Evolutionary conservation across 768 basidiomycete species (phyloP).

Genomic region (Macrocybe gigantea): DNA sequence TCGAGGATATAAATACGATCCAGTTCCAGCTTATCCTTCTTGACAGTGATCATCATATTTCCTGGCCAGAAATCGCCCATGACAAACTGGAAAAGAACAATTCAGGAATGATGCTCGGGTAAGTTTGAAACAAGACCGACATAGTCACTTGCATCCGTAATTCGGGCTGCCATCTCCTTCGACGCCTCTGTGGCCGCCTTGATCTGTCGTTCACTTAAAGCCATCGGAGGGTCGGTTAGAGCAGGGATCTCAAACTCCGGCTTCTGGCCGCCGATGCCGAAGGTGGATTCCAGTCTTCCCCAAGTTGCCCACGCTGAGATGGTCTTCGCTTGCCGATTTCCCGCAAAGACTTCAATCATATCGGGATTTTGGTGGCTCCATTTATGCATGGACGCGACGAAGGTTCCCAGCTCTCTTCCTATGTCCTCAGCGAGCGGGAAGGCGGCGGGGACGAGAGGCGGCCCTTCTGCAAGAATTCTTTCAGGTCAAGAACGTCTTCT

Average conservation of each 20-base stretch:
- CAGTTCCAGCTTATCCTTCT: conserved; percentile 22
- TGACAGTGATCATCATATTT: conserved; percentile 47
- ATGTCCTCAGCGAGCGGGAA: conserved; percentile 2
- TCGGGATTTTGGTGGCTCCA: background rate
- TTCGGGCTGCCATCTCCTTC: conserved; percentile 20
- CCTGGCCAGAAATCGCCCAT: conserved; percentile 78
- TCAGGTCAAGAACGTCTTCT: conserved; percentile 28
- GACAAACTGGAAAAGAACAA: conserved; percentile 25
- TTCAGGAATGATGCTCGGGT: background rate
- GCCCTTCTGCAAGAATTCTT: conserved; percentile 30
- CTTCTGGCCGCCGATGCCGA: conserved; percentile 14
- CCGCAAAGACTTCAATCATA: conserved; percentile 26
- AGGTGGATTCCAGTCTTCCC: conserved; percentile 31
- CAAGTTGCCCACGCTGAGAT: conserved; percentile 37
- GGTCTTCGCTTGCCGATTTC: conserved; percentile 28
- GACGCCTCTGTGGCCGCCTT: conserved; percentile 24
- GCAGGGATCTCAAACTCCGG: conserved; percentile 16
- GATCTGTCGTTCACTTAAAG: conserved; percentile 26
- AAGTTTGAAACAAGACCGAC: conserved; percentile 4
- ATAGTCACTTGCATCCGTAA: conserved; percentile 21
- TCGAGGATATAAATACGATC: conserved; percentile 47
- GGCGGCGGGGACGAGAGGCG: conserved; percentile 14
- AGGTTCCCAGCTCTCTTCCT: background rate
- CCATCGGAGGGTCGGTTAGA: conserved; percentile 31
- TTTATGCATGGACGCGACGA: background rate